A percentile compares a stretch with the other conserved stretches of the same genome.
Evolutionary conservation across 2,329 filamentous ascomycete species (phyloP).

Genomic region (Lasiodiplodia sp.): DNA sequence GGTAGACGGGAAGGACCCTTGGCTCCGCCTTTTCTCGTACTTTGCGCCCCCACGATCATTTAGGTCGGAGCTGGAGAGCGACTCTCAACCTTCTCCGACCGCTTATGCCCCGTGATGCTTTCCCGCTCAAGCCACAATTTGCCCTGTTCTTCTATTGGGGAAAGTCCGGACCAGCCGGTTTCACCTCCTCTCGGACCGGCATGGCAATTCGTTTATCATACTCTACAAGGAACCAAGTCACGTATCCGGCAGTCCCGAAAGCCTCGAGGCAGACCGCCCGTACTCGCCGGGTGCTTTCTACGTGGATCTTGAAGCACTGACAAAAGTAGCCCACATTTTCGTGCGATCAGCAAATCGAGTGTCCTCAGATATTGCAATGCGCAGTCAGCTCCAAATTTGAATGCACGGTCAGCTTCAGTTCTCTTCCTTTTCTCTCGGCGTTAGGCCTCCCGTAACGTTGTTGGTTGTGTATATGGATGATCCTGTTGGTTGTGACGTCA

Average conservation of each 20-base stretch:
- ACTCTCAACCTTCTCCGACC: not conserved
- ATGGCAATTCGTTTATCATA: not conserved
- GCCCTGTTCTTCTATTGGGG: not conserved
- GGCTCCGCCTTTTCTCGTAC: not conserved
- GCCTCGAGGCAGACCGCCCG: not conserved
- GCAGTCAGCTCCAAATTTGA: no score
- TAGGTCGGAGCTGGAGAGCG: not conserved
- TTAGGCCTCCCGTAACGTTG: not conserved
- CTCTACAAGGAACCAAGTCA: not conserved
- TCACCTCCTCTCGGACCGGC: not conserved
- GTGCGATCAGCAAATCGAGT: not conserved
- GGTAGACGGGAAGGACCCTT: conserved; percentile 7
- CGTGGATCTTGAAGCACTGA: not conserved
- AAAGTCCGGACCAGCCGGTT: not conserved
- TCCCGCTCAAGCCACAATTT: not conserved
- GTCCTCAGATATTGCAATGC: not conserved
- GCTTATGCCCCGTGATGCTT: no score
- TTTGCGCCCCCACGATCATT: not conserved
- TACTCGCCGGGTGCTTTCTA: not conserved
- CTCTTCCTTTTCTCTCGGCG: not conserved
- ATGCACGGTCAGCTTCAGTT: no score
- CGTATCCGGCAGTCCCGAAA: not conserved
- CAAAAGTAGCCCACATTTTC: not conserved
- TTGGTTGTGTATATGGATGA: not conserved
- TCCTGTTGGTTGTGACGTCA: not conserved